phyloP scores from a whole-genome alignment of 2,329 filamentous ascomycete genomes.

The Didymella arachidicola region DNA sequence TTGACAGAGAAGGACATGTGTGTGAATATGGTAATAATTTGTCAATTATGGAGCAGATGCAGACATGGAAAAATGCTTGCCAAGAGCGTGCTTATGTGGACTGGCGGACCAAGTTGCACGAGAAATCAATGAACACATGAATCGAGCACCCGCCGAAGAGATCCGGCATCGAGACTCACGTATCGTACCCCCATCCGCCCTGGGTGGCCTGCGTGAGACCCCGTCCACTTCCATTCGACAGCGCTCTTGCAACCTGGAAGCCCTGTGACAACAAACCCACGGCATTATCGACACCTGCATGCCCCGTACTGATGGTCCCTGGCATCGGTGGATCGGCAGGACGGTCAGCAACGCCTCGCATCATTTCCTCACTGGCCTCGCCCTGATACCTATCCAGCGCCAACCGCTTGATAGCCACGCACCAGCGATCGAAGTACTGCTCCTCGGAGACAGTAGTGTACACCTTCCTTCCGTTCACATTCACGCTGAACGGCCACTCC shows the following conservation, averaged over 20 bases:
- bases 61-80: too few species aligned
- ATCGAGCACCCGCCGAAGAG: too few species aligned
- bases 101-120: too few species aligned
- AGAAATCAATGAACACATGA: too few species aligned
- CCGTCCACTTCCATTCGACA: constrained; percentile 28
- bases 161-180: constrained; percentile 5
- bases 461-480: constrained; percentile 47
- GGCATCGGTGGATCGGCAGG: constrained; percentile 56
- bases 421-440: constrained; percentile 71
- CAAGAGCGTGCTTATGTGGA: too few species aligned
- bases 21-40: too few species aligned
- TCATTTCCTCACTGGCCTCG: constrained; percentile 59
- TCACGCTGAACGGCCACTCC: constrained; percentile 65
- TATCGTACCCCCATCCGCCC: constrained; percentile 48
- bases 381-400: constrained; percentile 66
- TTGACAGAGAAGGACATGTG: too few species aligned
- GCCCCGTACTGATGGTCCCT: constrained; percentile 38
- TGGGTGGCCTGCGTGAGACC: constrained; percentile 32
- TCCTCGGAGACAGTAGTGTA: constrained; percentile 61
- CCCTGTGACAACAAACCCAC: constrained; percentile 47
- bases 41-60: too few species aligned
- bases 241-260: constrained; percentile 41
- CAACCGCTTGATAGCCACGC: constrained; percentile 65
- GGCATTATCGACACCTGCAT: constrained; percentile 42
- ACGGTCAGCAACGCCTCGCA: constrained; percentile 40